Base-by-base conservation (phyloP, 2,329 filamentous ascomycete species). In the Fusarium sp. region DNA sequence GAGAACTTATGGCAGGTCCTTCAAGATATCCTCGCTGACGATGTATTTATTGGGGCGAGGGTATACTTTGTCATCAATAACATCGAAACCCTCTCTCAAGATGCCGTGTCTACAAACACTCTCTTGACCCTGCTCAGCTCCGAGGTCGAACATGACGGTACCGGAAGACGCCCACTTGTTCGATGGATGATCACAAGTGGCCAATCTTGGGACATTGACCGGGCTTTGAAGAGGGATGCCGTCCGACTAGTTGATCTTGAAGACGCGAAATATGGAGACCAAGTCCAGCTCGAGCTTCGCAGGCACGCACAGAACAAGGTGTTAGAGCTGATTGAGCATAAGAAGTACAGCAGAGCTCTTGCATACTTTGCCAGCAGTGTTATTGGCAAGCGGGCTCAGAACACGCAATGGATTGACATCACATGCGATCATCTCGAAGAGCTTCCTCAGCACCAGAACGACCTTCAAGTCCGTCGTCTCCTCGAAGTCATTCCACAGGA, bases 371-470 rank as follows among this genome's bases (percentile, higher is more conserved):
- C 82, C 1, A 83, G 82, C 42, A 85, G 83, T 57, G 74, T 85
- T 6, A 83, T 85, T 10, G 84, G 83, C 1, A 83, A 79, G 41
- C 78, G 84, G 38, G 84, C 84, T 0, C 82, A 84, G 13, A 85
- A 84, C 55, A 84, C 82, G 0, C 83, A 84, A 34, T 85, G 84
- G 84, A 84, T 85, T 34, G 83, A 85, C 32, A 84, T 85, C 7
- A 83, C 83, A 3, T 83, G 81, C 38, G 80, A 84, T 56, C 83
- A 84, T 28, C 80, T 85, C 3, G 77, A 81, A n/a, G 82, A 83
- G 24, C 75, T 85, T 8, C 81, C 83, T 4, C 77, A 80, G 13
- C 77, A 79, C 4, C 78, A 82, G 20, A 82, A 78, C n/a, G 83
- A 85, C 22, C 75, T 85, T 5, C 79, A 78, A 50, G 82, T 85